Percentiles rank a stretch among this genome's conserved stretches.
Evolutionary conservation across 2,329 filamentous ascomycete genomes (phyloP).

Genomic region (Dactylonectria estremocensis): DNA sequence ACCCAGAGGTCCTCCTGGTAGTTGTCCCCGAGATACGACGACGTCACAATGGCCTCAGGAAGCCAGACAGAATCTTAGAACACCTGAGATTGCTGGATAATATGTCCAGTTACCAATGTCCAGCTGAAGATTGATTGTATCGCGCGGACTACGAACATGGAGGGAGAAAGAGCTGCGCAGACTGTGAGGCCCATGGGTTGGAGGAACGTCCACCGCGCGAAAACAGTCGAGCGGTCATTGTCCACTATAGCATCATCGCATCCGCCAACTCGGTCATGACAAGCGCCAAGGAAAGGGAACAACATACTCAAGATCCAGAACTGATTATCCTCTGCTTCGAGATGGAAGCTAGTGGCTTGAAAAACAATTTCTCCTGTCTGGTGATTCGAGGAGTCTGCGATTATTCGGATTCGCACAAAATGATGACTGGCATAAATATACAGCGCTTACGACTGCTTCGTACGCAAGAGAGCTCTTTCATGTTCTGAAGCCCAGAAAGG

Average conservation of each 20-base stretch:
- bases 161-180: not conserved
- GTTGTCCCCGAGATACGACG: conserved; percentile 9
- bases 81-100: conserved; percentile 1
- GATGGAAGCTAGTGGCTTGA: conserved; percentile 48
- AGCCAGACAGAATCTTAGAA: not conserved
- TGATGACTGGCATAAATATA: not conserved
- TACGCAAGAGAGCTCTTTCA: not conserved
- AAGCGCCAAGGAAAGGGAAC: conserved; percentile 49
- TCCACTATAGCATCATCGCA: conserved; percentile 42
- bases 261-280: conserved; percentile 56
- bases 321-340: conserved; percentile 43
- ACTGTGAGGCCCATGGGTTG: not conserved
- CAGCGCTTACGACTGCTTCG: not conserved
- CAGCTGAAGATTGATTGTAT: conserved; percentile 9
- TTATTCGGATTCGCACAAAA: not conserved
- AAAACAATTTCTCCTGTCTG: not conserved
- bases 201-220: not conserved
- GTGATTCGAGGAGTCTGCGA: not conserved
- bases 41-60: not conserved
- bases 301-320: conserved; percentile 32
- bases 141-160: conserved; percentile 3
- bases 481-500: not conserved
- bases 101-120: not conserved
- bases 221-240: not conserved
- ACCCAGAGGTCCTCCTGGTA: conserved; percentile 12